Conservation (phyloP, 2,329 filamentous ascomycete genomes). For the Penicillium sp. region DNA sequence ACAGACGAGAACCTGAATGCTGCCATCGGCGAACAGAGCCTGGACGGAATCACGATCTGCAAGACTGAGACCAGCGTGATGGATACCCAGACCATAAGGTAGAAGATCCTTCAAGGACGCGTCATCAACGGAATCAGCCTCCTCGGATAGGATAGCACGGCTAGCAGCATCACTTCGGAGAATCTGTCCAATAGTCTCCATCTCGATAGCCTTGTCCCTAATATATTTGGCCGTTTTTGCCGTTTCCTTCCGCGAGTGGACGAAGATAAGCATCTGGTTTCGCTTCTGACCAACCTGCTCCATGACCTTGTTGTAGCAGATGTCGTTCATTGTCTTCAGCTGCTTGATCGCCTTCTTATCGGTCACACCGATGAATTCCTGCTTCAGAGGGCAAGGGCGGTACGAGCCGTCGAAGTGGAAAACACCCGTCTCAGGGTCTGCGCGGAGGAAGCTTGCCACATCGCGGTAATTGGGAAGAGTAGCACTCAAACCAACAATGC, state of each 20-base stretch:
- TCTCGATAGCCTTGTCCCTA: conserved; percentile 92
- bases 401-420: conserved; percentile 97
- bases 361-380: conserved; percentile 96
- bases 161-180: conserved; percentile 89
- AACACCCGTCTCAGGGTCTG: conserved; percentile 80
- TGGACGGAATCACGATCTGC: conserved; percentile 95
- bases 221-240: conserved; percentile 97
- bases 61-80: conserved; percentile 96
- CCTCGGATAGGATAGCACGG: conserved; percentile 82
- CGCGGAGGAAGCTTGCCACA: conserved; percentile 91
- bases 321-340: conserved; percentile 98
- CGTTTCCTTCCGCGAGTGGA: conserved; percentile 97
- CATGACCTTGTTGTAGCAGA: conserved; percentile 95
- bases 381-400: conserved; percentile 88
- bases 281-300: conserved; percentile 91
- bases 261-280: conserved; percentile 99
- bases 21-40: conserved; percentile 87
- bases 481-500: conserved; percentile 88
- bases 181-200: conserved; percentile 96
- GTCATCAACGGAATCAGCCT: conserved; percentile 80
- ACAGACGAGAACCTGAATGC: conserved; percentile 93
- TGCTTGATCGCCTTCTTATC: conserved; percentile 99
- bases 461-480: conserved; percentile 96
- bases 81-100: conserved; percentile 96
- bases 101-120: conserved; percentile 89